Conservation (phyloP, 2,329 filamentous ascomycete genomes). For the Fusarium nodosum region DNA sequence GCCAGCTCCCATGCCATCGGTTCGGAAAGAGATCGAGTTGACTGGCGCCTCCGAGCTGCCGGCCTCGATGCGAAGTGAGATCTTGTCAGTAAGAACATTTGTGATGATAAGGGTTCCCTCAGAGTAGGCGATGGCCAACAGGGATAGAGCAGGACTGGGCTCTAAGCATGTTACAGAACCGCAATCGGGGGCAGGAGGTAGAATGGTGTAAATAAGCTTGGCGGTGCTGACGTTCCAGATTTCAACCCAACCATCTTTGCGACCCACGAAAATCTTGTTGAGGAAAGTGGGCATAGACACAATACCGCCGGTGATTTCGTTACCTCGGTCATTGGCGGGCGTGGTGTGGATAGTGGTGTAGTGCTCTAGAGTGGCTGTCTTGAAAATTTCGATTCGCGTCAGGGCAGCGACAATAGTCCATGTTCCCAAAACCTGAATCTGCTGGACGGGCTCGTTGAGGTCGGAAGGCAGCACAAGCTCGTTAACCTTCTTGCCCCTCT, state of each 20-base stretch:
- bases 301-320: slow-evolving; percentile 81
- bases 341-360: slow-evolving; percentile 84
- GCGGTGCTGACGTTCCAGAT: slow-evolving; percentile 97
- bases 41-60: slow-evolving; percentile 75
- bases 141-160: slow-evolving; percentile 83
- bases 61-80: slow-evolving; percentile 76
- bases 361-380: slow-evolving; percentile 83
- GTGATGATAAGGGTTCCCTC: slow-evolving; percentile 84
- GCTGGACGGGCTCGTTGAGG: slow-evolving; percentile 77
- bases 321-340: slow-evolving; percentile 68
- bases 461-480: slow-evolving; percentile 78
- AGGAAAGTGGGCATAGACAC: slow-evolving; percentile 93
- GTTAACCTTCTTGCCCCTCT: slow-evolving; percentile 86
- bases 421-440: slow-evolving; percentile 86
- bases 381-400: slow-evolving; percentile 90
- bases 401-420: slow-evolving; percentile 88
- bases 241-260: slow-evolving; percentile 89
- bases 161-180: slow-evolving; percentile 90
- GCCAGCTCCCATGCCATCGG: slow-evolving; percentile 88
- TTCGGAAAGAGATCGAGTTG: slow-evolving; percentile 89
- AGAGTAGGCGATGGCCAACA: slow-evolving; percentile 89
- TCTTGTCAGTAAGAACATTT: slow-evolving; percentile 83
- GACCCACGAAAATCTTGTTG: slow-evolving; percentile 94
- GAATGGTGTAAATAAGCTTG: slow-evolving; percentile 90
- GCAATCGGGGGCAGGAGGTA: slow-evolving; percentile 78